Percentiles rank a stretch among this genome's conserved stretches.
Evolutionary conservation across 768 basidiomycete genomes (phyloP).

Genomic region (Kwoniella sp.): DNA sequence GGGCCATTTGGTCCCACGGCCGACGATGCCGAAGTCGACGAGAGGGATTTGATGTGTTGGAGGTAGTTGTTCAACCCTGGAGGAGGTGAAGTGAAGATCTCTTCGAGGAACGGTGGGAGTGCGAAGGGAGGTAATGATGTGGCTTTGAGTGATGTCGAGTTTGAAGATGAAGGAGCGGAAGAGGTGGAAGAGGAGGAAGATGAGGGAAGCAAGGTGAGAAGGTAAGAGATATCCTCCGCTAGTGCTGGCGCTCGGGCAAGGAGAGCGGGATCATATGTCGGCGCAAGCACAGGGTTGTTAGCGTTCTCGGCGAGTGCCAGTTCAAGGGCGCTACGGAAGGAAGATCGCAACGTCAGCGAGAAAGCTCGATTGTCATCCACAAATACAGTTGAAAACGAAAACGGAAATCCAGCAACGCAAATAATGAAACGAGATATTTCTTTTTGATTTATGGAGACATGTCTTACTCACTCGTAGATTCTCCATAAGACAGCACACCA

Average conservation of each 20-base stretch:
- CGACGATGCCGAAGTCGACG: conserved; percentile 45
- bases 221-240: conserved; percentile 68
- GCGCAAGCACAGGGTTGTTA: conserved; percentile 65
- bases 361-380: too few relatives aligned
- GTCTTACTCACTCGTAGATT: conserved; percentile 67
- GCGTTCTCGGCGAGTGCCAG: conserved; percentile 59
- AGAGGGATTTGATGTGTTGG: conserved; percentile 62
- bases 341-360: background rate
- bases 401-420: too few relatives aligned
- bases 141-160: background rate
- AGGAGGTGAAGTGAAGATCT: conserved; percentile 61
- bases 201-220: conserved; percentile 63
- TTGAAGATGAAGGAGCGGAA: background rate
- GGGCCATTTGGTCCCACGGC: conserved; percentile 41
- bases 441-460: too few relatives aligned
- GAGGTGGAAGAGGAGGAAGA: conserved; percentile 60
- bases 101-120: conserved; percentile 59
- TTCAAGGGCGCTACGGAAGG: conserved; percentile 54
- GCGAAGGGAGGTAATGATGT: conserved; percentile 47
- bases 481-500: conserved; percentile 79
- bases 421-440: too few relatives aligned
- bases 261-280: conserved; percentile 71
- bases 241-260: conserved; percentile 67
- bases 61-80: conserved; percentile 62
- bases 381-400: too few relatives aligned